Conservation (phyloP, 1,284 basidiomycete species). For the Sanguinoderma infundibulare region DNA sequence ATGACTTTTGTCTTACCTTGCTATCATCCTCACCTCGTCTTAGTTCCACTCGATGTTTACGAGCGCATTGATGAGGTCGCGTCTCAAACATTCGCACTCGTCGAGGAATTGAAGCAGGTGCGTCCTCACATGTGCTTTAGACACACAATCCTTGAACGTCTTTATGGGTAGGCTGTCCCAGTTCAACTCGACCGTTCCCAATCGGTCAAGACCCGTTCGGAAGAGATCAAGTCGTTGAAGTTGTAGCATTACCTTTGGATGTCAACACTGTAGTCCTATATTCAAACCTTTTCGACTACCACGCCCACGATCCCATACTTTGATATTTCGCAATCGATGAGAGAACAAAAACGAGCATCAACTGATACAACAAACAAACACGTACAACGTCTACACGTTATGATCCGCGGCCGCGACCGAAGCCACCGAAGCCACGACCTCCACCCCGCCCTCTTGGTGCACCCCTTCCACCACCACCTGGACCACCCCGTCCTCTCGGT, state of each 20-base stretch:
- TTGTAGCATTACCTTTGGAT: conserved; percentile 34
- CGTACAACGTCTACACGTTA: conserved; percentile 31
- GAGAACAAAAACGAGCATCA: conserved; percentile 7
- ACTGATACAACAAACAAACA: conserved; percentile 7
- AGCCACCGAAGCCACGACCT: conserved; percentile 40
- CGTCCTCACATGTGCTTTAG: background rate
- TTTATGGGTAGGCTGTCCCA: conserved; percentile 43
- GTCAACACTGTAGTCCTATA: conserved; percentile 23
- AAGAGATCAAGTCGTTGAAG: conserved; percentile 53
- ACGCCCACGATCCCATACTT: background rate
- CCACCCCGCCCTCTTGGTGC: conserved; percentile 29
- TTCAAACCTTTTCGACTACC: conserved; percentile 1
- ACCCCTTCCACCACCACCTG: conserved; percentile 41
- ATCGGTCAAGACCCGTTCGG: conserved; percentile 43
- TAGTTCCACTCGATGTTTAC: conserved; percentile 28
- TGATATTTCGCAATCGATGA: background rate
- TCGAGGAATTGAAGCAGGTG: conserved; percentile 59
- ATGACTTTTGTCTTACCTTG: background rate
- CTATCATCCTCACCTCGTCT: background rate
- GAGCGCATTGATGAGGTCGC: conserved; percentile 31
- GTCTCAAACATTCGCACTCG: conserved; percentile 38
- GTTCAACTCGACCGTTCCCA: conserved; percentile 49
- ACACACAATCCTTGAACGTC: background rate
- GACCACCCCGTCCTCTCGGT: conserved; percentile 40
- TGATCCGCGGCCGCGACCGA: conserved; percentile 47